Base-by-base conservation (phyloP, 768 basidiomycete species). In the Termitomyces sp. region DNA sequence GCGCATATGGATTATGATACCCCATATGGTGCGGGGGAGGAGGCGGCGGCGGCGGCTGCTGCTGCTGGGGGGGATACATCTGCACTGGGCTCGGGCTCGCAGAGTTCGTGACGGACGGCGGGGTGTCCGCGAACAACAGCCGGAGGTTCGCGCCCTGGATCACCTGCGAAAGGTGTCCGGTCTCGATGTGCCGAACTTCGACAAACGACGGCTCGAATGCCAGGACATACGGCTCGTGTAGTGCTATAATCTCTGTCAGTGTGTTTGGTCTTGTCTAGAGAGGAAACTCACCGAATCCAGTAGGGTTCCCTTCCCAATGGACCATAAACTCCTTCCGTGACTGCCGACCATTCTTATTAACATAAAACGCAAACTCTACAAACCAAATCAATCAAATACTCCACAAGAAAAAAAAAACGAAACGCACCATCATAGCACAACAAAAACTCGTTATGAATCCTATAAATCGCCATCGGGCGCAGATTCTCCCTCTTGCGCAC, bases 361-460 rank as follows among this genome's bases (percentile, higher is more conserved):
- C 94, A 71, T 98, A 98, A 69, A 99, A 98, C 0, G 97, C 97
- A 69, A 98, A 99, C 74, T 98, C 97, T 97, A 64, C 36, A n/a
- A n/a, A n/a, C n/a, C n/a, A n/a, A n/a, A n/a, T n/a, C n/a, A n/a
- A n/a, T n/a, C n/a, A n/a, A n/a, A n/a, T n/a, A n/a, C n/a, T n/a
- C 39, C 13, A 1, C 14, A 26, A 14, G 41, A 27, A 26, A 13
- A 6, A 27, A 26, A 13, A 6, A 3, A 14, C 1, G 18, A 39
- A 14, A 76, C 84, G 67, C 59, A 95, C 96, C 94, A 70, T 98
- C 97, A 72, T 98, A 99, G 69, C 97, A 99, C 36, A 99, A 75
- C 51, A 99, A 73, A 73, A 99, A 98, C 68, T 98, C 96, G 64
- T 93, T 95, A 63, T 94, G 92, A 55, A 98, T 91, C 53, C 97